phyloP scores from a whole-genome alignment of 1,139 yeast species.

The Hyphopichia fennica region DNA sequence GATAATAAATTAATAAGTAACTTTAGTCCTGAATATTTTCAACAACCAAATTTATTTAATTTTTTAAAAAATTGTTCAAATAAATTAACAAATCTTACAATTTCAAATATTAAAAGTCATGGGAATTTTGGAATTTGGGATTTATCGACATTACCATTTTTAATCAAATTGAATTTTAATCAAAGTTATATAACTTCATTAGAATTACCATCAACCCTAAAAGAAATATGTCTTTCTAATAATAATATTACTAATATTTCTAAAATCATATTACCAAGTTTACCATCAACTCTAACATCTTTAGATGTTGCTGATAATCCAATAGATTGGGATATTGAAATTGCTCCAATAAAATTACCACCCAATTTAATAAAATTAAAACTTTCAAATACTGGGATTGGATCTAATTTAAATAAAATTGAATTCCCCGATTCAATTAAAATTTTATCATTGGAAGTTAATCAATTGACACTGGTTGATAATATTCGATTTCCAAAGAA shows the following conservation, averaged over 20 bases:
- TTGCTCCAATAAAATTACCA: slow-evolving; percentile 12
- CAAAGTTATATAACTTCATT: slow-evolving; percentile 1
- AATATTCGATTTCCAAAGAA: slow-evolving; percentile 18
- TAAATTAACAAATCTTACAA: slow-evolving; percentile 4
- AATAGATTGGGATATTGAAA: slow-evolving; percentile 18
- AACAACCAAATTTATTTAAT: not conserved
- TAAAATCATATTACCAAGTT: slow-evolving; percentile 7
- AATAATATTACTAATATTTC: slow-evolving; percentile 11
- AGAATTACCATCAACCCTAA: slow-evolving; percentile 10
- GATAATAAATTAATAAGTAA: not conserved
- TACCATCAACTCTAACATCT: slow-evolving; percentile 10
- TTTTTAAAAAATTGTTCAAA: not conserved
- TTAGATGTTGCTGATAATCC: slow-evolving; percentile 24
- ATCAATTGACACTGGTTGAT: slow-evolving; percentile 18
- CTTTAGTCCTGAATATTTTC: not conserved
- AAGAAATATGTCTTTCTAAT: slow-evolving; percentile 12
- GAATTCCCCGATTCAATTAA: slow-evolving; percentile 18
- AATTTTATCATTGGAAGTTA: slow-evolving; percentile 22
- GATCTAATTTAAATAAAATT: slow-evolving; percentile 12
- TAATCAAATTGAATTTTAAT: not conserved
- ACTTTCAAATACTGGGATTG: slow-evolving; percentile 19
- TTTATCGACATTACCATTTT: not conserved
- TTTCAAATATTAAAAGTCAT: not conserved
- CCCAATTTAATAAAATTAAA: slow-evolving; percentile 13
- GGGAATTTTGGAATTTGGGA: slow-evolving; percentile 3